These are phyloP conservation scores for Paracamarosporium sp. DNA, from an alignment of 2,329 filamentous ascomycete genomes.

Conservation along the genomic window DNA sequence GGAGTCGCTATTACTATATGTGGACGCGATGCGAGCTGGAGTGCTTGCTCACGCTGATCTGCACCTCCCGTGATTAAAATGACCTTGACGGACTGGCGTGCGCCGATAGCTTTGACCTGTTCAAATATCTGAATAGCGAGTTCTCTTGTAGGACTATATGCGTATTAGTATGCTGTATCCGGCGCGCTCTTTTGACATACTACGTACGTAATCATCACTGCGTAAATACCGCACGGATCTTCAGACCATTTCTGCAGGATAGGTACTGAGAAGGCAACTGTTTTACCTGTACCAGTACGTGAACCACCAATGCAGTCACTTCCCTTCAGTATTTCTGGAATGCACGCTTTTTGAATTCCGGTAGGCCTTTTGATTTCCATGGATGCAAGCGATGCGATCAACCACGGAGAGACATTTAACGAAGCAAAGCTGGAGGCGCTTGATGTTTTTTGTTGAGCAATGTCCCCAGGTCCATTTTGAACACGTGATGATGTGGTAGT, in stretches of 20 bases:
- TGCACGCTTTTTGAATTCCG: conserved; percentile 89
- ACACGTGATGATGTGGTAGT: conserved; percentile 8
- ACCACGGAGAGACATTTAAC: conserved; percentile 81
- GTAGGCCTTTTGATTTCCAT: conserved; percentile 90
- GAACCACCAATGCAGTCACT: conserved; percentile 92
- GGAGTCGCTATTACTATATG: conserved; percentile 96
- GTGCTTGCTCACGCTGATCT: conserved; percentile 90
- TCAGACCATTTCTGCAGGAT: conserved; percentile 93
- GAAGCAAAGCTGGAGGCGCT: conserved; percentile 67
- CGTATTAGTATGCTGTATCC: conserved; percentile 12
- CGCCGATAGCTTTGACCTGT: conserved; percentile 91
- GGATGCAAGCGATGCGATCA: conserved; percentile 76
- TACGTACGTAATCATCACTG: conserved; percentile 83
- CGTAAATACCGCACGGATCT: conserved; percentile 91
- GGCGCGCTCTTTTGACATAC: neutral
- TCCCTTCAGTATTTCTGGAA: conserved; percentile 89
- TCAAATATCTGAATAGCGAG: conserved; percentile 95
- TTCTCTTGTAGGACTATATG: conserved; percentile 63
- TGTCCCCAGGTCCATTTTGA: conserved; percentile 8
- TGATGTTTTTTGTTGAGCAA: conserved; percentile 7
- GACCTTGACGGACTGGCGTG: conserved; percentile 84
- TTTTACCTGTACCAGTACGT: conserved; percentile 95
- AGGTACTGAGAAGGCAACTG: conserved; percentile 91
- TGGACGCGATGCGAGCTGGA: conserved; percentile 79
- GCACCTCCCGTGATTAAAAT: conserved; percentile 90